Evolutionary conservation across 495 filamentous ascomycete genomes (phyloP).

Genomic region (Haplographium delicatum): DNA sequence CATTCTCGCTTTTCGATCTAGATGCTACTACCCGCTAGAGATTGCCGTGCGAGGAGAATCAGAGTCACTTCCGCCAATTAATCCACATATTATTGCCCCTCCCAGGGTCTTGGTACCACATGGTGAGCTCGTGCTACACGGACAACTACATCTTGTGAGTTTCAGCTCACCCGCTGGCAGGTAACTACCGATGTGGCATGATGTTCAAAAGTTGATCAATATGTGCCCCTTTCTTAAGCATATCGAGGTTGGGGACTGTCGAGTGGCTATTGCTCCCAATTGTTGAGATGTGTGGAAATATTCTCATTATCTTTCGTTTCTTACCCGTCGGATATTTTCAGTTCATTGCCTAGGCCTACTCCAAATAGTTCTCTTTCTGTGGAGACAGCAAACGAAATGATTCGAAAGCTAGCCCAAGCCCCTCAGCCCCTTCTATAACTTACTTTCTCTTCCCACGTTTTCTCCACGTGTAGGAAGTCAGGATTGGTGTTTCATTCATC

Average conservation of each 20-base stretch:
- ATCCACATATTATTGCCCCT: too few species aligned
- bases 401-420: too few species aligned
- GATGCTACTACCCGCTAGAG: background rate
- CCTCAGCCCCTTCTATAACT: constrained; percentile 19
- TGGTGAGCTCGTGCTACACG: constrained; percentile 1
- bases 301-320: background rate
- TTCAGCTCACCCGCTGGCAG: constrained; percentile 5
- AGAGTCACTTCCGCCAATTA: background rate
- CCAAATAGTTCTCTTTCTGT: too few species aligned
- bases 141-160: constrained; percentile 8
- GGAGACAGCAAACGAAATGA: too few species aligned
- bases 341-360: too few species aligned
- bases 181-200: background rate
- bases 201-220: too few species aligned
- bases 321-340: too few species aligned
- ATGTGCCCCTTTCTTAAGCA: background rate
- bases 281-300: too few species aligned
- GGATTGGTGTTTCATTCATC: background rate
- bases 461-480: constrained; percentile 16
- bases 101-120: too few species aligned
- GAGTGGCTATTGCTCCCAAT: background rate
- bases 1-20: background rate
- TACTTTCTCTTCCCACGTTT: constrained; percentile 18
- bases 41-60: background rate
- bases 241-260: background rate